These are phyloP conservation scores for Staphylotrichum tortipilum DNA, from an alignment of 495 filamentous ascomycete species.

Conservation along the genomic window DNA sequence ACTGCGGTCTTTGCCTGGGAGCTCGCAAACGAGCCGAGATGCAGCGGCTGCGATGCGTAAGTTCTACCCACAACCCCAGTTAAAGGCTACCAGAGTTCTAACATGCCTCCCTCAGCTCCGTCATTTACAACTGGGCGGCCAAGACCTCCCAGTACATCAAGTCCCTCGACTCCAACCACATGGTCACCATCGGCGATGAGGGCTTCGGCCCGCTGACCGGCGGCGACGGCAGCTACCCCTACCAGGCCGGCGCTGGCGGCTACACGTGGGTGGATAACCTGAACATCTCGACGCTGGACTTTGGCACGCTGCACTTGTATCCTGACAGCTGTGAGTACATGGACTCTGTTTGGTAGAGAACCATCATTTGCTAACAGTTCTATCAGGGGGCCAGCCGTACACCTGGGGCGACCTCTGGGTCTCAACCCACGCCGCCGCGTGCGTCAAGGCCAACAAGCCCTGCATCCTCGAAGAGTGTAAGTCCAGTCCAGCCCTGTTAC, in stretches of 20 bases:
- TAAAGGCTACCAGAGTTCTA: background rate
- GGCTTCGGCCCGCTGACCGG: slow-evolving; percentile 30
- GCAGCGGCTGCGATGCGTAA: slow-evolving; percentile 39
- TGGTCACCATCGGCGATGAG: slow-evolving; percentile 59
- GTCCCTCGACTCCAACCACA: slow-evolving; percentile 51
- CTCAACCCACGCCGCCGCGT: slow-evolving; percentile 45
- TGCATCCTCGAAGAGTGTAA: slow-evolving; percentile 54
- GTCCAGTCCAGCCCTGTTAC: background rate
- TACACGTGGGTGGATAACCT: slow-evolving; percentile 49
- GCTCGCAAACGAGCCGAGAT: slow-evolving; percentile 61
- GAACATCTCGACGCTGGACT: slow-evolving; percentile 43
- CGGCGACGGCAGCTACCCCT: slow-evolving; percentile 45
- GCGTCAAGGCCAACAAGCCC: slow-evolving; percentile 47
- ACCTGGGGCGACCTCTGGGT: slow-evolving; percentile 48
- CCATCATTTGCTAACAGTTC: background rate
- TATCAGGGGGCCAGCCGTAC: slow-evolving; percentile 28
- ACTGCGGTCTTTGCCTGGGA: slow-evolving; percentile 63
- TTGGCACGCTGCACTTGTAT: slow-evolving; percentile 59
- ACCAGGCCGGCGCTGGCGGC: slow-evolving; percentile 46
- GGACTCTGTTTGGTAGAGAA: background rate
- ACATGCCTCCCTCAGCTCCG: slow-evolving; percentile 5
- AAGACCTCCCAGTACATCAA: slow-evolving; percentile 54
- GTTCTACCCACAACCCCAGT: background rate
- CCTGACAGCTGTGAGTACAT: slow-evolving; percentile 36
- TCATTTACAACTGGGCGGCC: slow-evolving; percentile 55